Base-by-base conservation (phyloP, 768 basidiomycete species). In the Mrakia blollopis region DNA sequence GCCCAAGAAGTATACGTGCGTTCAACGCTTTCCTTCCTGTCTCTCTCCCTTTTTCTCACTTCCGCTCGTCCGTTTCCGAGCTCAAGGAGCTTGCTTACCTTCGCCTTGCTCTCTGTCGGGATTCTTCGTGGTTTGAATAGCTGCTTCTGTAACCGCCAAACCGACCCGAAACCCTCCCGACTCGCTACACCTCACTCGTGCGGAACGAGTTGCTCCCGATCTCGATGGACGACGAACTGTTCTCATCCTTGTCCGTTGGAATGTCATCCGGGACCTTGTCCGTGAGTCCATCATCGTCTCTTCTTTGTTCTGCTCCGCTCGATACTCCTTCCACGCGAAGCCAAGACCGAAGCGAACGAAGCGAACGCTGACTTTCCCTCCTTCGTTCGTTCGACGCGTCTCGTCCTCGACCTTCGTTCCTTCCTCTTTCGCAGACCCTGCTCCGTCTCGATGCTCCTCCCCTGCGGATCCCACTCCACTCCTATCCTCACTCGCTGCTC, bases 241-340 rank as follows among this genome's bases (percentile, higher is more conserved):
- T 86, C 86, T 0, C 96, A 98, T 81, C 86, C 92, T 0, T 98
- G 95, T 82, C 88, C 94, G 0, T 82, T 94, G 21, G 85, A 73
- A 41, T 98, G 96, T 81, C 96, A 98, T 82, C 96, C 97, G 0
- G 97, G 96, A 0, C 97, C 96, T 0, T 99, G 97, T 84, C 95
- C 95, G 70, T 74, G 73, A 39, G 73, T 74, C 8, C 23, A 25
- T n/a, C 35, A 21, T 62, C 25, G 16, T 2, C 73, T 10, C 63
- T 50, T 1, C 30, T 47, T 16, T 23, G 5, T 1, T 1, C 35
- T 7, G 28, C 18, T 47, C 23, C 30, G 2, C 73, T 74, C 39
- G 23, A 39, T n/a, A 9, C 39, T 41, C 47, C 3, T 50, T 21
- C 47, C 4, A 50, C 18, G 7, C n/a, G n/a, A n/a, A n/a, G 2